Evolutionary conservation across 2,329 filamentous ascomycete species (phyloP).

Genomic region (Aspergillus thermomutatus): DNA sequence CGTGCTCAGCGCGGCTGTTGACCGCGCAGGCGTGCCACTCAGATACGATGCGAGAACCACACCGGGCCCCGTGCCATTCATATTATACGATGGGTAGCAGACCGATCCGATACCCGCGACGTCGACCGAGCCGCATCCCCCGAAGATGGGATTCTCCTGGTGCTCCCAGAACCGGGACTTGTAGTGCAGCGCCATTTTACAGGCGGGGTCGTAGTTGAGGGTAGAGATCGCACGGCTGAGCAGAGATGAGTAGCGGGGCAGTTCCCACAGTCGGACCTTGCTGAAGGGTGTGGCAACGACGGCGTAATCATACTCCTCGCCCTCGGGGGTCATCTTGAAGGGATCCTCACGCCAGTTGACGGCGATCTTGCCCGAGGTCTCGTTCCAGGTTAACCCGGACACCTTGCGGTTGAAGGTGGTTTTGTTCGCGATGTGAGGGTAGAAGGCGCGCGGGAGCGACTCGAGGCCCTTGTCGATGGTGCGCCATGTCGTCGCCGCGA

Average conservation of each 20-base stretch:
- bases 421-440: conserved; percentile 57
- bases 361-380: conserved; percentile 51
- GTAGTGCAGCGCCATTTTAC: conserved; percentile 65
- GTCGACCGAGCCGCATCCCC: conserved; percentile 45
- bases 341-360: conserved; percentile 52
- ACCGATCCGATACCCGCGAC: conserved; percentile 29
- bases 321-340: conserved; percentile 42
- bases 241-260: conserved; percentile 53
- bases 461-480: conserved; percentile 63
- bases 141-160: conserved; percentile 55
- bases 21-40: conserved; percentile 22
- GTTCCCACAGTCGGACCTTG: conserved; percentile 60
- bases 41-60: conserved; percentile 46
- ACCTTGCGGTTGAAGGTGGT: conserved; percentile 58
- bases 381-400: conserved; percentile 54
- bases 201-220: conserved; percentile 50
- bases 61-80: conserved; percentile 34
- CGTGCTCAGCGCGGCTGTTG: conserved; percentile 18
- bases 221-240: conserved; percentile 47
- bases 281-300: conserved; percentile 64
- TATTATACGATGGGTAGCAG: conserved; percentile 36
- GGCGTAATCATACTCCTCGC: conserved; percentile 61
- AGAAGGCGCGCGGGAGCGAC: conserved; percentile 60
- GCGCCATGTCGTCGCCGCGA: conserved; percentile 57
- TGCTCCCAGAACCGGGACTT: conserved; percentile 61